Conservation (phyloP, 179 eudicot species). For the Beta corolliflora region DNA sequence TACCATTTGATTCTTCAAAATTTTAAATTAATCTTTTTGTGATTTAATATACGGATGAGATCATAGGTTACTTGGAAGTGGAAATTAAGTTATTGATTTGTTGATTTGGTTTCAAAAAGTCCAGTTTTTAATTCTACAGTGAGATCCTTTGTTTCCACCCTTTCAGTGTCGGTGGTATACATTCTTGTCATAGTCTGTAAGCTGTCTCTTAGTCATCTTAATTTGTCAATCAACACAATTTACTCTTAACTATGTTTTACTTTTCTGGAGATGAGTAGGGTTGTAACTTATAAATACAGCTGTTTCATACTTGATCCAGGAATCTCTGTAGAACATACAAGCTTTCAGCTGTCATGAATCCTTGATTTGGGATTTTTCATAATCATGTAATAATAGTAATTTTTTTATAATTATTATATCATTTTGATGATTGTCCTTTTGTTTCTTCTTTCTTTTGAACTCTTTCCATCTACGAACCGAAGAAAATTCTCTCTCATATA, state of each 20-base stretch:
- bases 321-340: not conserved
- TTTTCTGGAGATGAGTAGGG: not conserved
- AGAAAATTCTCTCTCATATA: no score
- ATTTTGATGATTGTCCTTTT: no score
- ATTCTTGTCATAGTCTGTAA: not conserved
- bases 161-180: conserved; percentile 10
- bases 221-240: not conserved
- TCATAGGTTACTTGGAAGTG: conserved; percentile 21
- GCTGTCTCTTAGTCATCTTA: not conserved
- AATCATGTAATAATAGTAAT: not conserved
- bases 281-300: conserved; percentile 7
- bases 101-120: not conserved
- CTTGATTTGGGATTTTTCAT: not conserved
- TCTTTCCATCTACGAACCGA: no score
- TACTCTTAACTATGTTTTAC: not conserved
- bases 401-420: not conserved
- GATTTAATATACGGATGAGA: conserved; percentile 28
- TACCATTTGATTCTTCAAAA: conserved; percentile 14
- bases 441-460: not conserved
- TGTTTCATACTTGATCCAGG: not conserved
- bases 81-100: conserved; percentile 32
- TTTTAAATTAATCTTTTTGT: not conserved
- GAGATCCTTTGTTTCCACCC: conserved; percentile 13
- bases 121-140: not conserved
- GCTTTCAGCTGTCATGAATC: conserved; percentile 13